Evolutionary conservation across 1,284 basidiomycete genomes (phyloP).

Genomic region (Coniferiporia sulphurascens): DNA sequence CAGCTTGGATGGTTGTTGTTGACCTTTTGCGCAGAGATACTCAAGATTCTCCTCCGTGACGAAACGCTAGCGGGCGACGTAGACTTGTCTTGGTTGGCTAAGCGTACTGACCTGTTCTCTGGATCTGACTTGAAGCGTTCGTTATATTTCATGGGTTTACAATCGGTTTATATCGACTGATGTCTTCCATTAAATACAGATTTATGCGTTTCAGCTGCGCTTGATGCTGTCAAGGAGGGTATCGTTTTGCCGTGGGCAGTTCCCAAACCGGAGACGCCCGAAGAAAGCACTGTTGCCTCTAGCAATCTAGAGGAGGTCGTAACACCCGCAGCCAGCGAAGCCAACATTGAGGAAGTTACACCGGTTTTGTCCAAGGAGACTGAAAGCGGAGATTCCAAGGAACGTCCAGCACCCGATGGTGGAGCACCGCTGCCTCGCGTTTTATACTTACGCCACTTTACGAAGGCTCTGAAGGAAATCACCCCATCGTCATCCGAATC

Average conservation of each 20-base stretch:
- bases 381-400: not conserved
- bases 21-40: constrained; percentile 53
- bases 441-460: constrained; percentile 64
- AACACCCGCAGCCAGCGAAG: not conserved
- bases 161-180: constrained; percentile 17
- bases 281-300: constrained; percentile 7
- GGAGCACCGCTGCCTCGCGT: constrained; percentile 32
- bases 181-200: constrained; percentile 42
- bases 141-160: constrained; percentile 28
- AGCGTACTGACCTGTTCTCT: constrained; percentile 80
- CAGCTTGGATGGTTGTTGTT: constrained; percentile 6
- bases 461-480: constrained; percentile 79
- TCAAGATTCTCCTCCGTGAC: constrained; percentile 77
- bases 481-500: constrained; percentile 82
- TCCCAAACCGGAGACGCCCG: constrained; percentile 17
- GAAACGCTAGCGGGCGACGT: constrained; percentile 70
- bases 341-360: not conserved
- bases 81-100: constrained; percentile 59
- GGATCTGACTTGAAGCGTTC: constrained; percentile 91
- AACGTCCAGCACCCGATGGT: not conserved
- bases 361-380: not conserved
- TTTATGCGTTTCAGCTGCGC: constrained; percentile 82
- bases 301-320: not conserved
- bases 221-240: constrained; percentile 83
- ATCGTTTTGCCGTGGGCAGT: constrained; percentile 71